These are phyloP conservation scores for Neocucurbitaria cava DNA, from an alignment of 2,329 filamentous ascomycete genomes.

Conservation along the genomic window DNA sequence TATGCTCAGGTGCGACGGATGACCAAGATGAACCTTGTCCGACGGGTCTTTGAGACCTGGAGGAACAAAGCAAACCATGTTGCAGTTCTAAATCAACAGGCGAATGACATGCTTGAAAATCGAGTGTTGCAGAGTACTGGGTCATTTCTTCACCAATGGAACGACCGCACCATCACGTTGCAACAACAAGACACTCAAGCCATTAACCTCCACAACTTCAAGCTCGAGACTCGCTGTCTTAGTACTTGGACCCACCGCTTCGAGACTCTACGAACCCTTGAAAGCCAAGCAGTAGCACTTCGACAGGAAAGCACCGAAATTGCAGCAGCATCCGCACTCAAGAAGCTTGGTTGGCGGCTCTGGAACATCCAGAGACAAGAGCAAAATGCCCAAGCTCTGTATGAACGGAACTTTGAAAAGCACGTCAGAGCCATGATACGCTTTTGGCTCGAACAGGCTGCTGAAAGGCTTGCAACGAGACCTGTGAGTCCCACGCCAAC, in stretches of 20 bases:
- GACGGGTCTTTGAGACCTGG: constrained; percentile 49
- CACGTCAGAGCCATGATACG: constrained; percentile 63
- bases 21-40: constrained; percentile 62
- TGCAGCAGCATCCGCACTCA: constrained; percentile 57
- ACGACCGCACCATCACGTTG: constrained; percentile 44
- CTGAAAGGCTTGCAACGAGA: constrained; percentile 32
- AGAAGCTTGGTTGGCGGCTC: constrained; percentile 64
- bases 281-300: constrained; percentile 55
- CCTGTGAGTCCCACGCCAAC: constrained; percentile 33
- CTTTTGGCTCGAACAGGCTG: constrained; percentile 60
- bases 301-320: constrained; percentile 56
- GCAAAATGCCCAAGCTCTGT: constrained; percentile 61
- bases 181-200: constrained; percentile 30
- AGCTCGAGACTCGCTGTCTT: constrained; percentile 42
- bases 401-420: constrained; percentile 60
- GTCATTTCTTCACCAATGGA: constrained; percentile 53
- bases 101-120: constrained; percentile 33
- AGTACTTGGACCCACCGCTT: constrained; percentile 33
- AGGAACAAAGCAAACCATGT: constrained; percentile 33
- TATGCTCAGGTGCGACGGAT: constrained; percentile 62
- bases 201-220: constrained; percentile 27
- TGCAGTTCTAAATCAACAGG: constrained; percentile 37
- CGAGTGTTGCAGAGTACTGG: constrained; percentile 33
- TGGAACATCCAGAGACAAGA: constrained; percentile 61
- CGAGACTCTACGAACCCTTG: constrained; percentile 34